Percentiles rank a stretch among this genome's conserved stretches.
phyloP scores from a whole-genome alignment of 106 monocot genomes.

The Cymbidium sinense region DNA sequence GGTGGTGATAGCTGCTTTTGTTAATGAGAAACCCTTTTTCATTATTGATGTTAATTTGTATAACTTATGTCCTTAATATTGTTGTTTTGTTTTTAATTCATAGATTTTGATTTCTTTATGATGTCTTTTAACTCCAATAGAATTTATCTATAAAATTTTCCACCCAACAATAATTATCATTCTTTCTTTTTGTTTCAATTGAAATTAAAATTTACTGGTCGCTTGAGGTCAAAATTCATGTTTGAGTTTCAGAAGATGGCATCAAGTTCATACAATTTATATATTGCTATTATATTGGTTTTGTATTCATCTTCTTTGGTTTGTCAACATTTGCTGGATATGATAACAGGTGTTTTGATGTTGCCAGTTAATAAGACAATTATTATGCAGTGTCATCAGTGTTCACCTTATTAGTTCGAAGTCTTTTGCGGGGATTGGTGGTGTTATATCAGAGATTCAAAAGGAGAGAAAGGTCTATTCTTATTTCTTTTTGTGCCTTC shows the following conservation, averaged over 20 bases:
- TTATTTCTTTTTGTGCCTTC: constrained; percentile 4
- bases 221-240: neutral
- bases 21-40: neutral
- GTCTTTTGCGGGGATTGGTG: constrained; percentile 87
- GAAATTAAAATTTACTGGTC: neutral
- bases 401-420: constrained; percentile 98
- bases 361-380: neutral
- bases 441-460: constrained; percentile 90
- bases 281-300: neutral
- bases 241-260: neutral
- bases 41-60: neutral
- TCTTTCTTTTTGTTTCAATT: neutral
- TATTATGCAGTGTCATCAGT: constrained; percentile 70
- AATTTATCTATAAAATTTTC: neutral
- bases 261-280: neutral
- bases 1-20: neutral
- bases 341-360: neutral
- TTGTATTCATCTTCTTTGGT: neutral
- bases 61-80: neutral
- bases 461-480: constrained; percentile 88
- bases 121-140: neutral
- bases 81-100: neutral
- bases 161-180: neutral
- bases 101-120: neutral
- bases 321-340: neutral